phyloP scores from a whole-genome alignment of 768 basidiomycete genomes.

The Lyophyllum shimeji region DNA sequence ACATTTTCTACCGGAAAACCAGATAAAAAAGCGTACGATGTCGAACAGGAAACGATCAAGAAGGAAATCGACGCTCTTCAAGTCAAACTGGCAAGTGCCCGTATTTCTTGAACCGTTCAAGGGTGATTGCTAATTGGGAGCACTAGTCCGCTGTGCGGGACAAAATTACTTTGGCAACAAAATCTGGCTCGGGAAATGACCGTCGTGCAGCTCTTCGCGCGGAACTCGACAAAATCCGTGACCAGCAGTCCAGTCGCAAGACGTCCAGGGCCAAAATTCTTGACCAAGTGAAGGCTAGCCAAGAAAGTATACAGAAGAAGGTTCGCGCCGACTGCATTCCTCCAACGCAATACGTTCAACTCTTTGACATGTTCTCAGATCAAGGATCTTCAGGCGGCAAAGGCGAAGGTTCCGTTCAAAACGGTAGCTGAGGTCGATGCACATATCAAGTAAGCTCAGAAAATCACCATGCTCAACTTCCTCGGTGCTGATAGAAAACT shows the following conservation, averaged over 20 bases:
- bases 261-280: conserved; percentile 62
- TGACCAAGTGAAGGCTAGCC: conserved; percentile 76
- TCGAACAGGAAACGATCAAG: conserved; percentile 82
- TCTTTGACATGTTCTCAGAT: conserved; percentile 42
- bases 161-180: conserved; percentile 67
- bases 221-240: conserved; percentile 79
- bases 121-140: conserved; percentile 9
- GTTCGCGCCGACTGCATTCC: conserved; percentile 33
- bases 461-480: conserved; percentile 1
- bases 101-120: conserved; percentile 2
- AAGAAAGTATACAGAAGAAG: conserved; percentile 83
- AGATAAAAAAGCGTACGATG: conserved; percentile 83
- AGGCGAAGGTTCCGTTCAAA: conserved; percentile 78
- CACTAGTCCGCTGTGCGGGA: conserved; percentile 67
- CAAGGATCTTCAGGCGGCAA: conserved; percentile 83
- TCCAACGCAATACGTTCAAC: neutral
- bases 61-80: conserved; percentile 83
- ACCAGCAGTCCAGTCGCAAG: conserved; percentile 79
- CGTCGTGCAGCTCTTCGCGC: conserved; percentile 67
- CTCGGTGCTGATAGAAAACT: conserved; percentile 12
- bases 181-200: conserved; percentile 67
- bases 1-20: conserved; percentile 57
- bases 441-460: conserved; percentile 69
- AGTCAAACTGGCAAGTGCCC: conserved; percentile 68
- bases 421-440: conserved; percentile 83